phyloP scores from a whole-genome alignment of 2,329 filamentous ascomycete genomes.

The Xylaria sp. region DNA sequence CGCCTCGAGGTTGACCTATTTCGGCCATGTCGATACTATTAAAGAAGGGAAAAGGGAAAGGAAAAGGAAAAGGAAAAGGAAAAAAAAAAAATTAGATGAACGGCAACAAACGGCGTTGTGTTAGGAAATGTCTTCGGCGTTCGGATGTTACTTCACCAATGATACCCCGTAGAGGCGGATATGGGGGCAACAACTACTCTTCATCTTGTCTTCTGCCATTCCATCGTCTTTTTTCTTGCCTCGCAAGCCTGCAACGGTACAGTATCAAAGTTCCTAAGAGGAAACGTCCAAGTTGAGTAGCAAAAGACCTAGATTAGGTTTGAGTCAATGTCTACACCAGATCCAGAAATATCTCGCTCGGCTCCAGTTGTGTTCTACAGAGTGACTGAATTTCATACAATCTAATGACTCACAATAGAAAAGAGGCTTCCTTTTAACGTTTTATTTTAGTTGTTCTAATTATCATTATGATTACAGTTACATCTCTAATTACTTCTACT shows the following conservation, averaged over 20 bases:
- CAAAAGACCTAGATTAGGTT: slow-evolving; percentile 3
- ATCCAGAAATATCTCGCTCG: not conserved
- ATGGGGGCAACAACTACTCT: not conserved
- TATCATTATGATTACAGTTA: slow-evolving; percentile 19
- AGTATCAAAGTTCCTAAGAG: not conserved
- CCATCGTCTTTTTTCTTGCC: not conserved
- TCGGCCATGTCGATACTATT: not conserved
- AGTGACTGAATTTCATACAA: not conserved
- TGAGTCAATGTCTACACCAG: not conserved
- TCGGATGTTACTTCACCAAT: slow-evolving; percentile 3
- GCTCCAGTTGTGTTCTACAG: too few relatives aligned
- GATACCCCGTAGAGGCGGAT: slow-evolving; percentile 19
- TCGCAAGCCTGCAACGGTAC: not conserved
- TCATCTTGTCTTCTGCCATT: not conserved
- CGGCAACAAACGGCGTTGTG: slow-evolving; percentile 11
- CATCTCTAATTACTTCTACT: not conserved
- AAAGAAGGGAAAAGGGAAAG: too few relatives aligned
- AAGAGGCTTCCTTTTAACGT: not conserved
- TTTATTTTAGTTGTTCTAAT: slow-evolving; percentile 1
- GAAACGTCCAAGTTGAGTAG: not conserved
- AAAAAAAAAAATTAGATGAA: not conserved
- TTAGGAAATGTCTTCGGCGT: slow-evolving; percentile 10
- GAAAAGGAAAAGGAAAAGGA: too few relatives aligned
- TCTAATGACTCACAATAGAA: not conserved
- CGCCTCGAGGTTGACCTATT: not conserved